These are phyloP conservation scores for Trametes hirsuta DNA, from an alignment of 1,284 basidiomycete genomes.

Conservation along the genomic window DNA sequence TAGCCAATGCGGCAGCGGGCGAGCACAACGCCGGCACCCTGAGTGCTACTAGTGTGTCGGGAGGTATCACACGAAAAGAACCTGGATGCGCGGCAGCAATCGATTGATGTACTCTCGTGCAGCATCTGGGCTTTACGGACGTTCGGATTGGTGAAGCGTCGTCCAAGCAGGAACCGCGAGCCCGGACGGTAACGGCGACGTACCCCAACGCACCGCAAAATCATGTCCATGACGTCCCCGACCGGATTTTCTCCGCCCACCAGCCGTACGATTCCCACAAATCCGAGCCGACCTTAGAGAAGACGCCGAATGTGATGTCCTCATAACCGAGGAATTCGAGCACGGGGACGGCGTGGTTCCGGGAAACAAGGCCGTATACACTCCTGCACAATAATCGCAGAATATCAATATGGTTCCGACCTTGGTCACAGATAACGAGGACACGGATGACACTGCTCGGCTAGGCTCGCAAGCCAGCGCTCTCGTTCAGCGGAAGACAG, in stretches of 20 bases:
- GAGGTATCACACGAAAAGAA: no score
- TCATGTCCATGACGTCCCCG: slow-evolving; percentile 36
- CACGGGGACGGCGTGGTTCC: slow-evolving; percentile 23
- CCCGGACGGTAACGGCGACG: not conserved
- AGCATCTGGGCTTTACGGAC: no score
- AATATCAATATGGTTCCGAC: slow-evolving; percentile 1
- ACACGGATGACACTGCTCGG: not conserved
- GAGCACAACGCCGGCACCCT: no score
- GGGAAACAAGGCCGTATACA: not conserved
- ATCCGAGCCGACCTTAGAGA: slow-evolving; percentile 29
- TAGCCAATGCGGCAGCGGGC: no score
- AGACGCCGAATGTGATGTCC: slow-evolving; percentile 35
- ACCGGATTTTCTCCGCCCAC: slow-evolving; percentile 33
- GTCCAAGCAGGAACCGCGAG: no score
- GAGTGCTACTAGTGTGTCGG: no score
- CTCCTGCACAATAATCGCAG: not conserved
- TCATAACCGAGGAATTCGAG: slow-evolving; percentile 31
- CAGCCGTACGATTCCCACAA: slow-evolving; percentile 14
- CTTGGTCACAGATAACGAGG: not conserved
- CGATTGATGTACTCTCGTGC: no score
- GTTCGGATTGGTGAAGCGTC: no score
- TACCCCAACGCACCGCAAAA: slow-evolving; percentile 35
- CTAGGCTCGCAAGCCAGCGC: no score
- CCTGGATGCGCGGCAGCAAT: no score
- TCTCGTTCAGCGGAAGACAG: no score